Evolutionary conservation across 331 rosid genomes (phyloP), one percentile per base, ranked within the genome.

Genomic region (Spiraea crenata): DNA sequence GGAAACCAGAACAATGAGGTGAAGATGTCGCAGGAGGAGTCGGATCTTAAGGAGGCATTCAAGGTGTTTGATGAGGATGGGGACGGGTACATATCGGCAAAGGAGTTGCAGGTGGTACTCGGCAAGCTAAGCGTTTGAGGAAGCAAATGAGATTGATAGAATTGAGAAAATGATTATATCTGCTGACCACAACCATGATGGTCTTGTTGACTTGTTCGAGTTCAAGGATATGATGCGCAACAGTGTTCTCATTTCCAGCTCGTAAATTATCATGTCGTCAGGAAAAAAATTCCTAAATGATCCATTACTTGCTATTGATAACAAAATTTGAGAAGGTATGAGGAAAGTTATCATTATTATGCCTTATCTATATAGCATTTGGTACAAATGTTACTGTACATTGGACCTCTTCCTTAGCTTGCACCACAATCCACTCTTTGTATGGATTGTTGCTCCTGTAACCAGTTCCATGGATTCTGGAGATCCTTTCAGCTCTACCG

Each of bases 391-490:
- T 91, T 75, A 89, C 16, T 68, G 75, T 60, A 40, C 59, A 57
- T 69, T 39, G 41, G 81, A 82, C 85, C 96, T 89, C 86, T 82
- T 91, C 68, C 71, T 89, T 86, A 93, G 51, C 58, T 81, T 89
- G 87, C 97, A 89, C 97, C 96, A 91, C 86, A 93, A 3, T 77
- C 99, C 99, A 71, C 76, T 86, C 84, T 89, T 93, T 57, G 97
- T 90, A 70, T 93, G 99, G 55, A 93, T 83, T 47, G 99, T 93
- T 66, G 99, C 99, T 55, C 99, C 99, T 5, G 99, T 93, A 46
- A 93, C 96, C 12, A 87, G 87, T 65, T 89, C 95, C 13, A 93
- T 96, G 0, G 95, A 87, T 39, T 91, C 97, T 3, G 99, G 91
- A 54, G 91, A 67, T 37, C 99, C 99, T 70, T 81, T 91, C 58